A percentile compares a stretch with the other conserved stretches of the same genome.
phyloP scores from a whole-genome alignment of 176 grass and related monocot species.

The Poa annua region DNA sequence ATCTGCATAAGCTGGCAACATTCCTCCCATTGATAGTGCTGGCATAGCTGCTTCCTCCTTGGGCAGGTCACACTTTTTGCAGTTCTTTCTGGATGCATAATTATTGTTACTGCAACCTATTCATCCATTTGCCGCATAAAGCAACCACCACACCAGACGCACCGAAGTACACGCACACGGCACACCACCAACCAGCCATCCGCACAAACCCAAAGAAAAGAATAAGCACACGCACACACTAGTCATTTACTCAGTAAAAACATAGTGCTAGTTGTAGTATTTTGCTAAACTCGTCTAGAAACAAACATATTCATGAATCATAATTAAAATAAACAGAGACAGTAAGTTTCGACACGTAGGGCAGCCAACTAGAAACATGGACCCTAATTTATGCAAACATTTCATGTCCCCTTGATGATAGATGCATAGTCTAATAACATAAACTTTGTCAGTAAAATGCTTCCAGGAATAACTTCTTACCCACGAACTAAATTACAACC shows the following conservation, averaged over 20 bases:
- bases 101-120: constrained; percentile 99
- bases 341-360: neutral
- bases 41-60: constrained; percentile 97
- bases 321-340: constrained; percentile 19
- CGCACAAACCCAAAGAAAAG: constrained; percentile 65
- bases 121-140: constrained; percentile 68
- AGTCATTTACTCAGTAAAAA: constrained; percentile 57
- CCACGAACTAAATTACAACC: neutral
- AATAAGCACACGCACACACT: constrained; percentile 54
- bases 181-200: constrained; percentile 55
- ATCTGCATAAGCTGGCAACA: constrained; percentile 72
- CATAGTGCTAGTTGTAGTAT: constrained; percentile 35
- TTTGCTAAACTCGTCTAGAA: neutral
- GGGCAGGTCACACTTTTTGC: constrained; percentile 92
- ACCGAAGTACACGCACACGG: constrained; percentile 56
- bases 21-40: constrained; percentile 77
- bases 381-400: neutral
- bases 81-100: constrained; percentile 99
- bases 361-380: neutral
- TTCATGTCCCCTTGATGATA: neutral
- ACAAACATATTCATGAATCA: constrained; percentile 8
- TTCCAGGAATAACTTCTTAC: constrained; percentile 2
- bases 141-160: constrained; percentile 67
- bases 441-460: neutral
- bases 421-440: neutral